Conservation (phyloP, 768 basidiomycete genomes). For the Chiua virens region DNA sequence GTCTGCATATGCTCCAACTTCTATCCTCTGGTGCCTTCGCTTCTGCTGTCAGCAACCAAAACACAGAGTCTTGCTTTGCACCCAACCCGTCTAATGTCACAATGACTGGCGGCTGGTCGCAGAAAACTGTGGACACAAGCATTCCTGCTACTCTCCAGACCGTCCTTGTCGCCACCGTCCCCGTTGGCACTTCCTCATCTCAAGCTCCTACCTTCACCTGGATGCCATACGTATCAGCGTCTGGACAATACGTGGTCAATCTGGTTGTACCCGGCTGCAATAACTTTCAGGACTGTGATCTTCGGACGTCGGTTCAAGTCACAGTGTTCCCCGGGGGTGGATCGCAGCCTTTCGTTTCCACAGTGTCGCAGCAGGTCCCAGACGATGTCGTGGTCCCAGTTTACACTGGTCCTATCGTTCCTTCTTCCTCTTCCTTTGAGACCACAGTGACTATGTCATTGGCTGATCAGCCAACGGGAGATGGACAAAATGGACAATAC, state of each 20-base stretch:
- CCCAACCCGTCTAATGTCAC: constrained; percentile 69
- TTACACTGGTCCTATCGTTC: constrained; percentile 84
- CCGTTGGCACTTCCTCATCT: constrained; percentile 59
- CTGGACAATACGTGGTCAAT: constrained; percentile 83
- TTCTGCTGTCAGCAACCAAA: constrained; percentile 62
- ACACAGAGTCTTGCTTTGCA: constrained; percentile 73
- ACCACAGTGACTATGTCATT: constrained; percentile 76
- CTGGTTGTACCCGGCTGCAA: constrained; percentile 86
- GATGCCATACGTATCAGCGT: constrained; percentile 88
- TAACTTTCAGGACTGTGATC: constrained; percentile 73
- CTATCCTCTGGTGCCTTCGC: constrained; percentile 91
- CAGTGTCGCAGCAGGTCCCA: constrained; percentile 69
- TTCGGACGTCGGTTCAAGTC: constrained; percentile 79
- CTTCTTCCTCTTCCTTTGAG: constrained; percentile 67
- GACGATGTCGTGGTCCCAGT: constrained; percentile 61
- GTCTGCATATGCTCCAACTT: constrained; percentile 88
- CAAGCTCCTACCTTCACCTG: constrained; percentile 83
- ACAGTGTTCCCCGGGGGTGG: constrained; percentile 78
- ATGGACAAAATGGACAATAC: constrained; percentile 65
- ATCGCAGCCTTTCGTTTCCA: constrained; percentile 63
- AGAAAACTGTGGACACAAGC: constrained; percentile 60
- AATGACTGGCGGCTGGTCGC: constrained; percentile 69
- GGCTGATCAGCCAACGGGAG: constrained; percentile 60
- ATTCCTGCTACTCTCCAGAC: constrained; percentile 81
- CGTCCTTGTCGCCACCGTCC: constrained; percentile 67